Percentiles rank a stretch among this genome's conserved stretches.
These are phyloP conservation scores for Hypocrella siamensis DNA, from an alignment of 2,329 filamentous ascomycete species.

Conservation along the genomic window DNA sequence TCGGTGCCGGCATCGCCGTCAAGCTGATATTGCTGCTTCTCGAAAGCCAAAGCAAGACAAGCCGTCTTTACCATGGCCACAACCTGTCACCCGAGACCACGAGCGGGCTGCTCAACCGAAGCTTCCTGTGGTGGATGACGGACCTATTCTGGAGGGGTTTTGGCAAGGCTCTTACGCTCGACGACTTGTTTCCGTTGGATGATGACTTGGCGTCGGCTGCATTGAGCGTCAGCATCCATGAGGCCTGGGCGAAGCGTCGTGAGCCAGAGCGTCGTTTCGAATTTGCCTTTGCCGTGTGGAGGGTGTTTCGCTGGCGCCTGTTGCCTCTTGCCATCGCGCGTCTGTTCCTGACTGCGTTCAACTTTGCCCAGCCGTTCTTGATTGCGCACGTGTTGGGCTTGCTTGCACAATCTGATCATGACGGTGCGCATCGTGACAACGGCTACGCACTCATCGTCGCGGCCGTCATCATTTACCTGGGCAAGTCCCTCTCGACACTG, in stretches of 20 bases:
- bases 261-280: conserved; percentile 1
- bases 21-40: conserved; percentile 14
- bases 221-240: conserved; percentile 2
- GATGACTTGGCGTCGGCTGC: conserved; percentile 4
- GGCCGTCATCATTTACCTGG: conserved; percentile 8
- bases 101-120: conserved; percentile 15
- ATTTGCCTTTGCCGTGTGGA: conserved; percentile 2
- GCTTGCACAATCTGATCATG: background rate
- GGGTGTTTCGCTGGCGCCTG: background rate
- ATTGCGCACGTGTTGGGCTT: conserved; percentile 5
- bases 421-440: background rate
- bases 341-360: conserved; percentile 11
- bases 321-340: conserved; percentile 6
- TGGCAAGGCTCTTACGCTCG: conserved; percentile 3
- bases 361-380: conserved; percentile 15
- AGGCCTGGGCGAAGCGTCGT: conserved; percentile 4
- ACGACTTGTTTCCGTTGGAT: conserved; percentile 6
- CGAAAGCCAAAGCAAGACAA: conserved; percentile 14
- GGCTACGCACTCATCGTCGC: conserved; percentile 7
- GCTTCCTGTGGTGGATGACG: conserved; percentile 19
- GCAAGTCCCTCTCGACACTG: conserved; percentile 4
- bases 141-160: conserved; percentile 12
- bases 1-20: conserved; percentile 9
- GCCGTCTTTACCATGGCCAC: conserved; percentile 7
- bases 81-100: conserved; percentile 15